Evolutionary conservation across 805 yeast species (phyloP).

Genomic region (Saccharomycopsis fodiens): DNA sequence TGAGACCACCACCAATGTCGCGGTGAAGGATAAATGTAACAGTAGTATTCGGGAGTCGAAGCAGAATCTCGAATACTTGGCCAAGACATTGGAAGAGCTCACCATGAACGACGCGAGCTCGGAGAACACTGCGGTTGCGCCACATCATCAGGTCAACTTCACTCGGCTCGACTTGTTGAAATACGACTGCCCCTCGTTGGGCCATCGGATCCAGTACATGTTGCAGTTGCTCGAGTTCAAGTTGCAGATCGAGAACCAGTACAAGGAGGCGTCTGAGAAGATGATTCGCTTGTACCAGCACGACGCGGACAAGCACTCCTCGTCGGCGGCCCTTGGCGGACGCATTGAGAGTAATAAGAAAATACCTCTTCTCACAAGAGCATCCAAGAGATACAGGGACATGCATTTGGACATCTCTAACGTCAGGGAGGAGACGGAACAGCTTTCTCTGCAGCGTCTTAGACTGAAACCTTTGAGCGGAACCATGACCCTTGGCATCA

Average conservation of each 20-base stretch:
- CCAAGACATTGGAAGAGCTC: conserved; percentile 64
- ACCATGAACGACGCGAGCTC: conserved; percentile 10
- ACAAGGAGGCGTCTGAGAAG: conserved; percentile 87
- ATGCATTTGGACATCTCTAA: conserved; percentile 67
- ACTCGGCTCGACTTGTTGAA: conserved; percentile 76
- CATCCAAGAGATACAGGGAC: conserved; percentile 82
- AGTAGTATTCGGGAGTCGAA: conserved; percentile 86
- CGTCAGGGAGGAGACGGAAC: conserved; percentile 55
- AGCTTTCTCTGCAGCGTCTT: conserved; percentile 60
- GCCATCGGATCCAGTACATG: conserved; percentile 93
- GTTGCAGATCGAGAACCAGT: conserved; percentile 88
- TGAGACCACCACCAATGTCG: conserved; percentile 68
- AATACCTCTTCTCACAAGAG: conserved; percentile 72
- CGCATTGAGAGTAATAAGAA: conserved; percentile 77
- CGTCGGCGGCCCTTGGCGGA: conserved; percentile 86
- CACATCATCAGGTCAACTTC: conserved; percentile 19
- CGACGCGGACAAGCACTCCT: conserved; percentile 84
- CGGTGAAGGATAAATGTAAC: conserved; percentile 86
- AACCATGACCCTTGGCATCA: conserved; percentile 59
- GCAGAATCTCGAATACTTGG: conserved; percentile 81
- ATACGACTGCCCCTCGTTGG: conserved; percentile 89
- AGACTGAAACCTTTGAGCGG: conserved; percentile 85
- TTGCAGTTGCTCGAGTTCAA: conserved; percentile 90
- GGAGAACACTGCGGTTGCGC: conserved; percentile 2
- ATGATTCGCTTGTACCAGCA: conserved; percentile 75